Evolutionary conservation across 2,329 filamentous ascomycete genomes (phyloP).

Genomic region (Rhinocladiella similis): DNA sequence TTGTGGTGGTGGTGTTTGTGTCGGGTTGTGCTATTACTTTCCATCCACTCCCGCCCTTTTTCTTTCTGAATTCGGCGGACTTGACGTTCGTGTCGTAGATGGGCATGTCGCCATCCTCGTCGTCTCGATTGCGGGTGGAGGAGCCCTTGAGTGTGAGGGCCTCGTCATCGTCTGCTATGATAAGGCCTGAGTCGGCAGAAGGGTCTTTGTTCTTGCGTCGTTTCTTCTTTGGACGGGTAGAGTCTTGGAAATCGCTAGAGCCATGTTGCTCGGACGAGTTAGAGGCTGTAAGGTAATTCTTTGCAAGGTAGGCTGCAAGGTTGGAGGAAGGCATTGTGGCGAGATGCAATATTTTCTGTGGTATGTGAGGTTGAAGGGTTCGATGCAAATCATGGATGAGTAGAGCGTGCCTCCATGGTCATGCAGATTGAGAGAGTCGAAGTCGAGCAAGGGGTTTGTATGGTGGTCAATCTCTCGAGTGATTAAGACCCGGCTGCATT

Average conservation of each 20-base stretch:
- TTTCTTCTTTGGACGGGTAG: conserved; percentile 54
- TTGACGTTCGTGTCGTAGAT: conserved; percentile 31
- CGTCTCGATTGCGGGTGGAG: conserved; percentile 9
- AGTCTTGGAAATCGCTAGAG: conserved; percentile 25
- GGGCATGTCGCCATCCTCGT: conserved; percentile 31
- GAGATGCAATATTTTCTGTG: neutral
- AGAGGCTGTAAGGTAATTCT: conserved; percentile 80
- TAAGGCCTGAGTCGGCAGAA: conserved; percentile 39
- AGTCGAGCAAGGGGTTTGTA: no score
- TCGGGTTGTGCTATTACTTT: conserved; percentile 45
- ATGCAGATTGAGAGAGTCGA: no score
- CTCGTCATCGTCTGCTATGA: conserved; percentile 44
- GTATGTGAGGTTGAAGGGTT: neutral
- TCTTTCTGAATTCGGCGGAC: conserved; percentile 62
- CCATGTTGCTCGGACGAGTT: conserved; percentile 39
- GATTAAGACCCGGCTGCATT: no score
- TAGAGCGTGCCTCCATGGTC: no score
- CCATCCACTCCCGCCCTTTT: conserved; percentile 69
- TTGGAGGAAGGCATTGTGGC: conserved; percentile 52
- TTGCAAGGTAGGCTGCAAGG: conserved; percentile 81
- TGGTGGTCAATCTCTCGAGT: no score
- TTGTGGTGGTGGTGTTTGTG: conserved; percentile 55
- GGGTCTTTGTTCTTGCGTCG: conserved; percentile 53
- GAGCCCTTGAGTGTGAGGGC: conserved; percentile 32
- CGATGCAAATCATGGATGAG: no score